A percentile compares a stretch with the other conserved stretches of the same genome.
These are phyloP conservation scores for Avena eriantha DNA, from an alignment of 176 grass and related monocot species.

Conservation along the genomic window DNA sequence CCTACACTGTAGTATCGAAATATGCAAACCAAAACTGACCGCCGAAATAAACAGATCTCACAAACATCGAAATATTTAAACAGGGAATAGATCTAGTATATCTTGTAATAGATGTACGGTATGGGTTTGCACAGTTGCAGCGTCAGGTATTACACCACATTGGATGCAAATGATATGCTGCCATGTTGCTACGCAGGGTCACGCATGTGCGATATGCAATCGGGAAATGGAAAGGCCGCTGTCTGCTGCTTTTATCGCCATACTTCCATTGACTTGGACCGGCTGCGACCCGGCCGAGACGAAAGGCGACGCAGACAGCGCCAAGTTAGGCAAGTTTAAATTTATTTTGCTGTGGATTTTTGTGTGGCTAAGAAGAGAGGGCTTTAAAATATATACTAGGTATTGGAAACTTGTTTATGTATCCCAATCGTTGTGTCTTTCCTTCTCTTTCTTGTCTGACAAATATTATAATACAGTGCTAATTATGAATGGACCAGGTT, in stretches of 20 bases:
- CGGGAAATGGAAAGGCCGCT: neutral
- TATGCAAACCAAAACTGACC: too few species aligned
- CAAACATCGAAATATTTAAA: too few species aligned
- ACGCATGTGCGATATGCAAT: neutral
- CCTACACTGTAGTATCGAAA: too few species aligned
- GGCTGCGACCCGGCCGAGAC: neutral
- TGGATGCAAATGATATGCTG: too few species aligned
- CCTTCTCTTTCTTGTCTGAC: neutral
- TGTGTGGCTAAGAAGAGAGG: neutral
- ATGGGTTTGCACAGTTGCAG: too few species aligned
- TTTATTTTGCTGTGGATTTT: neutral
- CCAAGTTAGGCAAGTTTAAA: neutral
- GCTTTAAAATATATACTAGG: neutral
- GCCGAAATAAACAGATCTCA: too few species aligned
- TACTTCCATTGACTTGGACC: conserved; percentile 4
- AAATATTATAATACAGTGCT: neutral
- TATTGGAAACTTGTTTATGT: neutral
- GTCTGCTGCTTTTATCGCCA: neutral
- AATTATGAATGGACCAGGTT: neutral
- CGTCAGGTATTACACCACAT: too few species aligned
- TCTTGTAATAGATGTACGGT: too few species aligned
- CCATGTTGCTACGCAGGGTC: too few species aligned
- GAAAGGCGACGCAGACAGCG: neutral
- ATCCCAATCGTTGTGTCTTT: neutral
- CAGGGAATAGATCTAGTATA: too few species aligned